Conservation (phyloP, 2,329 filamentous ascomycete genomes). For the Mycosphaerella arachidis region DNA sequence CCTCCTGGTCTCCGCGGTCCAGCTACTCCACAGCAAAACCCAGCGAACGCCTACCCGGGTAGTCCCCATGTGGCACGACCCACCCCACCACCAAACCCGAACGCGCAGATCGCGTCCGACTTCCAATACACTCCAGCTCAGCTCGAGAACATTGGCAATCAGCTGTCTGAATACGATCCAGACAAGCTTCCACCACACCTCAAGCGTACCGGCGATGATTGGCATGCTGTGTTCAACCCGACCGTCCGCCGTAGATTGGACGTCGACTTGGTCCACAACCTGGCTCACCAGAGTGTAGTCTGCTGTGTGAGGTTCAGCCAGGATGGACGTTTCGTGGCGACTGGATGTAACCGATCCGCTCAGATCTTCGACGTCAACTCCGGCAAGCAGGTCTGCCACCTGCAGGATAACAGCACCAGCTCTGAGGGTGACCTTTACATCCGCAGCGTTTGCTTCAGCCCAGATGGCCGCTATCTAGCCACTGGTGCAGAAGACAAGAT, state of each 20-base stretch:
- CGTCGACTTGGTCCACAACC: slow-evolving; percentile 87
- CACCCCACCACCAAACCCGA: slow-evolving; percentile 55
- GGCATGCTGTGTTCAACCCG: slow-evolving; percentile 94
- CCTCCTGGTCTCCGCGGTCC: slow-evolving; percentile 49
- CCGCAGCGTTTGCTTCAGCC: slow-evolving; percentile 96
- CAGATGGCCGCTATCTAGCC: slow-evolving; percentile 86
- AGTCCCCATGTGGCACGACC: slow-evolving; percentile 87
- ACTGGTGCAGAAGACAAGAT: slow-evolving; percentile 97
- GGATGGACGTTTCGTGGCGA: slow-evolving; percentile 92
- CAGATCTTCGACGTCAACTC: slow-evolving; percentile 93
- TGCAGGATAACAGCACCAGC: slow-evolving; percentile 84
- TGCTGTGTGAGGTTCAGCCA: slow-evolving; percentile 97
- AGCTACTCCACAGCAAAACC: slow-evolving; percentile 88
- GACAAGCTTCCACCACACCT: slow-evolving; percentile 79
- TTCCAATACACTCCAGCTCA: slow-evolving; percentile 33
- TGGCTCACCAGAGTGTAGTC: slow-evolving; percentile 91
- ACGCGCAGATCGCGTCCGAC: slow-evolving; percentile 26
- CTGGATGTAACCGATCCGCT: slow-evolving; percentile 97
- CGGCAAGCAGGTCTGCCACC: slow-evolving; percentile 80
- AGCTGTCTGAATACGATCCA: slow-evolving; percentile 79
- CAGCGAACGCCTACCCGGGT: slow-evolving; percentile 78
- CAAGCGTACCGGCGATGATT: slow-evolving; percentile 86
- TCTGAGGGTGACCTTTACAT: slow-evolving; percentile 93
- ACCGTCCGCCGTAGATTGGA: slow-evolving; percentile 83
- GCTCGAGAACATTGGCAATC: slow-evolving; percentile 55